Conservation (phyloP, 2,329 filamentous ascomycete species). For the Didymella pinodella region DNA sequence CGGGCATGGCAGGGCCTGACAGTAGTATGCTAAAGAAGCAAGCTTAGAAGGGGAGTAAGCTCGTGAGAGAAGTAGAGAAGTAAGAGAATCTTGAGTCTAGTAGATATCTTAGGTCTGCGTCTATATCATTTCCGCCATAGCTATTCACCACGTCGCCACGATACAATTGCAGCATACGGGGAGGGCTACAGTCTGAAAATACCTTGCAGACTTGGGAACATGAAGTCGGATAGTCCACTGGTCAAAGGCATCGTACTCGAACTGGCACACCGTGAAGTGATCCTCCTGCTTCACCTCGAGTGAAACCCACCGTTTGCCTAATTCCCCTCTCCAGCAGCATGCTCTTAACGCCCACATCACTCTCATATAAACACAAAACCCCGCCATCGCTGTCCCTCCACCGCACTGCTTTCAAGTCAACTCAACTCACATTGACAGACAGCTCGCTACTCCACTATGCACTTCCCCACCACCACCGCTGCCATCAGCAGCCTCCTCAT, state of each 20-base stretch:
- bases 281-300: not conserved
- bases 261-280: not conserved
- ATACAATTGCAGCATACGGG: no score
- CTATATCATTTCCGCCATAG: no score
- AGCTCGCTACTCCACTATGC: slow-evolving; percentile 8
- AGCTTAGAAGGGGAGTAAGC: no score
- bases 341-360: slow-evolving; percentile 13
- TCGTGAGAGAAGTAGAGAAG: no score
- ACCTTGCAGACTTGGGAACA: not conserved
- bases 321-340: slow-evolving; percentile 12
- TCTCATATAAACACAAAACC: not conserved
- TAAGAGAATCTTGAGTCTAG: no score
- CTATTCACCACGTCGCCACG: no score
- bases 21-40: no score
- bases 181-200: no score
- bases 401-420: not conserved
- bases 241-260: not conserved
- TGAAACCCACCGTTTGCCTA: slow-evolving; percentile 10
- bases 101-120: no score
- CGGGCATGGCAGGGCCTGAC: no score
- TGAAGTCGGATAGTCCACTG: no score
- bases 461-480: not conserved
- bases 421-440: not conserved
- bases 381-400: not conserved
- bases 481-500: slow-evolving; percentile 14